Evolutionary conservation across 2,329 filamentous ascomycete species (phyloP).

Genomic region (Salinomyces thailandicus): DNA sequence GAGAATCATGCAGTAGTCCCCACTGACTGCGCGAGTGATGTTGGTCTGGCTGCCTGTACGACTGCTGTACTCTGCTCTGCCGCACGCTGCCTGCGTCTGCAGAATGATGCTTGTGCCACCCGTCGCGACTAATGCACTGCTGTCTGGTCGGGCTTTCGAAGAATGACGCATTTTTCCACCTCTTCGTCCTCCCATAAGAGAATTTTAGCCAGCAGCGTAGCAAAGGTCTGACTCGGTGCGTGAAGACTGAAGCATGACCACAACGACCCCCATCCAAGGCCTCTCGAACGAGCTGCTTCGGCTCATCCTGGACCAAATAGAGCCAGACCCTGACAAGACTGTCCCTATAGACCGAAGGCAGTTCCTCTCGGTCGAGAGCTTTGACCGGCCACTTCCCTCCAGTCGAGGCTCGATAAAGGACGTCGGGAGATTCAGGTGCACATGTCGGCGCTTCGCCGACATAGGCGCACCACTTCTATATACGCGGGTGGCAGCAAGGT

Average conservation of each 20-base stretch:
- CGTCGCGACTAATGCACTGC: background rate
- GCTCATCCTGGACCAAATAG: constrained; percentile 42
- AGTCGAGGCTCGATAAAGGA: constrained; percentile 34
- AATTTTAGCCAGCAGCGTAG: no score
- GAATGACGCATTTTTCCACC: no score
- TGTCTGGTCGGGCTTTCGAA: background rate
- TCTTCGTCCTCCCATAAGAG: no score
- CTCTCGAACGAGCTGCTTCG: constrained; percentile 42
- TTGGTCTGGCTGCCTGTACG: no score
- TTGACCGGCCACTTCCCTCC: constrained; percentile 34
- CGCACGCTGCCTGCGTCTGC: background rate
- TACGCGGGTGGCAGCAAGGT: constrained; percentile 41
- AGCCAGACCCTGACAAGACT: constrained; percentile 41
- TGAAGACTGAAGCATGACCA: background rate
- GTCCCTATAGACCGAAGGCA: constrained; percentile 40
- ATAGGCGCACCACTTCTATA: constrained; percentile 43
- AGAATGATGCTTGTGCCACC: background rate
- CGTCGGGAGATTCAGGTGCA: constrained; percentile 38
- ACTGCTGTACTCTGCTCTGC: background rate
- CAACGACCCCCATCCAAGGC: constrained; percentile 17
- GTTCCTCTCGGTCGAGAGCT: constrained; percentile 44
- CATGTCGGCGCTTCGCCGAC: constrained; percentile 41
- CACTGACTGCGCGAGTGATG: background rate
- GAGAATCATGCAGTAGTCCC: background rate
- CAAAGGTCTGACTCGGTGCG: background rate